Conservation (phyloP, 1,139 yeast genomes). For the Candida glucosophila region DNA sequence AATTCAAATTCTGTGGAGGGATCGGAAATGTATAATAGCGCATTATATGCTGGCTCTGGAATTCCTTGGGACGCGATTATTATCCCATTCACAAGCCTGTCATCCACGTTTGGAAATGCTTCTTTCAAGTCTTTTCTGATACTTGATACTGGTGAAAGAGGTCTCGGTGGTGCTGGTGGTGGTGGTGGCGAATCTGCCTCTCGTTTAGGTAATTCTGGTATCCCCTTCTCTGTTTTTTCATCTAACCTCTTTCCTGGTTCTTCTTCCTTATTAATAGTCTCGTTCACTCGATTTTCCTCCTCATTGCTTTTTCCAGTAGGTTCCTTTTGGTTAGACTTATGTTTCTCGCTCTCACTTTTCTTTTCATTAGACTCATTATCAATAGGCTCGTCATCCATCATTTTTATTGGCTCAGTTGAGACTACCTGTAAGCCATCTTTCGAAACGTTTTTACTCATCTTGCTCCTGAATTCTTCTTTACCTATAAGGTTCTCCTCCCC, state of each 20-base stretch:
- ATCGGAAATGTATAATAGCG: slow-evolving; percentile 72
- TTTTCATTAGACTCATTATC: background rate
- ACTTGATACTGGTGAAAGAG: slow-evolving; percentile 47
- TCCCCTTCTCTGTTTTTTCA: slow-evolving; percentile 6
- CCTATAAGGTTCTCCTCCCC: too few species aligned
- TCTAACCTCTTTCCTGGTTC: slow-evolving; percentile 3
- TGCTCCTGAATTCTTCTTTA: too few species aligned
- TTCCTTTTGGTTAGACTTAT: slow-evolving; percentile 2
- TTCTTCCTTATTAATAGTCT: slow-evolving; percentile 2
- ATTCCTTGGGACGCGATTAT: slow-evolving; percentile 79
- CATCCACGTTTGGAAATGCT: slow-evolving; percentile 76
- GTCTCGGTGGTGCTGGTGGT: slow-evolving; percentile 72
- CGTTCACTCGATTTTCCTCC: slow-evolving; percentile 3
- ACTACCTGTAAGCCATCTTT: slow-evolving; percentile 22
- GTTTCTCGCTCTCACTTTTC: slow-evolving; percentile 4
- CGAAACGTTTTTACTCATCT: slow-evolving; percentile 7
- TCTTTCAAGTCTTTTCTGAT: slow-evolving; percentile 54
- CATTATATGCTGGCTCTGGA: slow-evolving; percentile 82
- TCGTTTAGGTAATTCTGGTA: slow-evolving; percentile 5
- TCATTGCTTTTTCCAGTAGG: slow-evolving; percentile 5
- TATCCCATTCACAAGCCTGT: slow-evolving; percentile 63
- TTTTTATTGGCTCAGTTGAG: slow-evolving; percentile 26
- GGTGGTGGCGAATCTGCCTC: slow-evolving; percentile 21
- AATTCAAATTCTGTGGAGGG: slow-evolving; percentile 57
- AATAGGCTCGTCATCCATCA: slow-evolving; percentile 7